These are phyloP conservation scores for Rhizophora apiculata DNA, from an alignment of 345 rosid species.

Conservation along the genomic window DNA sequence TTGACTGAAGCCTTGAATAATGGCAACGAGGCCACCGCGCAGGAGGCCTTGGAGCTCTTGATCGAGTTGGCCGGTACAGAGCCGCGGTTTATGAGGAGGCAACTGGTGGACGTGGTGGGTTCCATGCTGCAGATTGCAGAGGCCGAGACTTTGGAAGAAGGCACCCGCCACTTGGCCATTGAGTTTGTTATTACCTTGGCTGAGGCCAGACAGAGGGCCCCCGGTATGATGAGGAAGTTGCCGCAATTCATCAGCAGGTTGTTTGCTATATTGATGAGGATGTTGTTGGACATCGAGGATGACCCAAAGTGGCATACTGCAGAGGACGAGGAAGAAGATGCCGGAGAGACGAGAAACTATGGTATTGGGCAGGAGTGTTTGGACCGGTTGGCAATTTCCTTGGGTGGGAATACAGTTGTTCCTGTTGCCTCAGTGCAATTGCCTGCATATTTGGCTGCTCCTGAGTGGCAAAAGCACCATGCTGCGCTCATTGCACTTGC, in stretches of 20 bases:
- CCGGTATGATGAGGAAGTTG: conserved; percentile 98
- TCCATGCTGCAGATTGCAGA: conserved; percentile 90
- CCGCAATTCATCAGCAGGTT: conserved; percentile 91
- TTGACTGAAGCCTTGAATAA: conserved; percentile 80
- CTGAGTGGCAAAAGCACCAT: conserved; percentile 99
- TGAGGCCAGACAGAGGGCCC: conserved; percentile 96
- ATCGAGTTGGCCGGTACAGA: conserved; percentile 94
- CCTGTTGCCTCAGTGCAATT: conserved; percentile 94
- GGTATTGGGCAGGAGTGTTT: conserved; percentile 97
- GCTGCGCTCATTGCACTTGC: conserved; percentile 97
- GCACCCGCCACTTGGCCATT: conserved; percentile 68
- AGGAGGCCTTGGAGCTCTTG: conserved; percentile 86
- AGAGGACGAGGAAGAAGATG: conserved; percentile 91
- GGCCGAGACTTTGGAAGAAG: conserved; percentile 80
- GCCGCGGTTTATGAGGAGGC: conserved; percentile 84
- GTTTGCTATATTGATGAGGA: conserved; percentile 83
- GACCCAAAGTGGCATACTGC: conserved; percentile 92
- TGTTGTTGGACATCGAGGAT: conserved; percentile 91
- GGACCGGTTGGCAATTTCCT: conserved; percentile 87
- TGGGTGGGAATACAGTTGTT: conserved; percentile 96
- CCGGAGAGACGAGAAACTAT: conserved; percentile 90
- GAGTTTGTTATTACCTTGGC: conserved; percentile 92
- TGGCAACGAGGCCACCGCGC: conserved; percentile 84
- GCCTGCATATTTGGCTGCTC: conserved; percentile 80
- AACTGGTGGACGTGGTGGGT: conserved; percentile 76